A percentile compares a stretch with the other conserved stretches of the same genome.
phyloP scores from a whole-genome alignment of 768 basidiomycete genomes.

The Trametes coccinea region DNA sequence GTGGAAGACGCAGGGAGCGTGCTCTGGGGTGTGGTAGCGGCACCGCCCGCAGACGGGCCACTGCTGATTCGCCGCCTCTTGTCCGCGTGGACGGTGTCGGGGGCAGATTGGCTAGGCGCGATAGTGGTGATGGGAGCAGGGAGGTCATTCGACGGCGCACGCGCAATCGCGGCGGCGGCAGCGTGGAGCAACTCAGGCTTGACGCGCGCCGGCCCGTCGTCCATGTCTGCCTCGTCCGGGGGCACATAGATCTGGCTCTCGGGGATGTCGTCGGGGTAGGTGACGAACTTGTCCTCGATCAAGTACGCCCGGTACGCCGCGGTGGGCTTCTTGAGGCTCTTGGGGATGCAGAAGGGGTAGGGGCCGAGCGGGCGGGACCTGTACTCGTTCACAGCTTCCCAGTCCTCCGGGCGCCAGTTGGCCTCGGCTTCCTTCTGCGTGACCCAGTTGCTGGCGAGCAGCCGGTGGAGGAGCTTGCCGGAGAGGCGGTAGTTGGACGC shows the following conservation, averaged over 20 bases:
- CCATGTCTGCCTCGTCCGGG: conserved; percentile 26
- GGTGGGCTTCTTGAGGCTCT: conserved; percentile 22
- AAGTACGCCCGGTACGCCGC: conserved; percentile 25
- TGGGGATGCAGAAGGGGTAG: conserved; percentile 27
- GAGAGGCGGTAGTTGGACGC: conserved; percentile 13
- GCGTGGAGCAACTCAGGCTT: neutral
- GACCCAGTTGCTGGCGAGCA: conserved; percentile 32
- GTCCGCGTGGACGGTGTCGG: conserved; percentile 1
- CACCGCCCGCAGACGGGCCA: neutral
- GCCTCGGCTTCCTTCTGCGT: conserved; percentile 27
- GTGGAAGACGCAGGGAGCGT: conserved; percentile 1
- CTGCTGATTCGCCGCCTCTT: conserved; percentile 11
- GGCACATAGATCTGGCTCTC: conserved; percentile 31
- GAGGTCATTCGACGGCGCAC: neutral
- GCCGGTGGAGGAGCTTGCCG: conserved; percentile 27
- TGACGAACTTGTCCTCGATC: conserved; percentile 17
- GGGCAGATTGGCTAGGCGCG: neutral
- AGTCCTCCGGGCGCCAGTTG: conserved; percentile 27
- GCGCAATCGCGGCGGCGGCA: neutral
- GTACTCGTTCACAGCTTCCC: conserved; percentile 24
- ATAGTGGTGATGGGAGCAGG: neutral
- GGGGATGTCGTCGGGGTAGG: conserved; percentile 20
- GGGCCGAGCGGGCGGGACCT: conserved; percentile 24
- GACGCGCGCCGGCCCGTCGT: conserved; percentile 18
- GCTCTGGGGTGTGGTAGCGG: neutral